Base-by-base conservation (phyloP, 306 rosid genomes). In the Acmispon strigosus region DNA sequence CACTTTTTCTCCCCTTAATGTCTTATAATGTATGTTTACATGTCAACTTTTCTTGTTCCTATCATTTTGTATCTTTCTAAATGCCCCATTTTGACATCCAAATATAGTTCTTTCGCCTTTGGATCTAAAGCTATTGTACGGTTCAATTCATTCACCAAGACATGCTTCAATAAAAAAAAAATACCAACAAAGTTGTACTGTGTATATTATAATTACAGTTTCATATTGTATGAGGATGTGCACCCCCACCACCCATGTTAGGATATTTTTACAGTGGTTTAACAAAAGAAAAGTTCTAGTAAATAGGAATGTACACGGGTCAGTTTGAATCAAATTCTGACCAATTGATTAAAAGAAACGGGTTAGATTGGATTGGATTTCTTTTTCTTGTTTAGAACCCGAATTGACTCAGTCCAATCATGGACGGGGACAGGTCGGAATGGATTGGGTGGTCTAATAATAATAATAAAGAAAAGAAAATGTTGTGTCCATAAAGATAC, bases 11-110 rank as follows among this genome's bases (percentile, higher is more conserved):
- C 0, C 50, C 50, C 16, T 45, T 13, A 19, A 7, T 15, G n/a
- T 32, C 17, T 27, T 4, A 32, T 32, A 5, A 32, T 32, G 37
- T 27, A 14, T 14, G 16, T 6, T 32, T 32, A 47, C 27, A 36
- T 66, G 42, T 47, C 68, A 41, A 50, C 11, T 36, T 49, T 73
- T 41, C 6, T 8, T n/a, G 34, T 44, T 63, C 43, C 8, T 47
- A 27, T 18, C 49, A n/a, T 49, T 9, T 66, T 53, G 34, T 11
- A 42, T 19, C 47, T 47, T 70, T 62, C 53, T 41, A 18, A 44
- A 37, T 55, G 43, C 19, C 64, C 48, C 36, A 32, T 57, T 58
- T 67, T 67, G 69, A 69, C 69, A 48, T 76, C 7, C 45, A 37
- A 10, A 45, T 49, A 27, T 76, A 57, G 80, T 58, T 67, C 32